phyloP scores from a whole-genome alignment of 225 moss, liverwort and hornwort species.

The Anthoceros angustus region DNA sequence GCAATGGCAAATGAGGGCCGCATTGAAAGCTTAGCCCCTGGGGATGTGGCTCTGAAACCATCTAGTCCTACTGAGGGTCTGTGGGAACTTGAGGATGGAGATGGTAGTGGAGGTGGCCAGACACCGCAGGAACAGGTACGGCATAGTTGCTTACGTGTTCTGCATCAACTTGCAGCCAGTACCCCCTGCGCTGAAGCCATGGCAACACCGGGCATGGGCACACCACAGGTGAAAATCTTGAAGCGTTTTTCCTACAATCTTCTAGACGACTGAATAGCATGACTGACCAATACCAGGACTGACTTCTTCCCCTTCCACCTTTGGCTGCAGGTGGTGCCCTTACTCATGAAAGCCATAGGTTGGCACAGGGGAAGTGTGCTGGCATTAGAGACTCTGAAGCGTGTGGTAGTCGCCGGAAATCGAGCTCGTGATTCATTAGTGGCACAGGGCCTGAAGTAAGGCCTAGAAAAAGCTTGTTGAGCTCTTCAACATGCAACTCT shows the following conservation, averaged over 20 bases:
- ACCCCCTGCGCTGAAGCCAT: conserved; percentile 90
- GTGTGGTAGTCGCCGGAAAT: conserved; percentile 83
- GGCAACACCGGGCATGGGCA: conserved; percentile 89
- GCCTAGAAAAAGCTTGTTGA: not conserved
- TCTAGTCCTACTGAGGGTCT: conserved; percentile 19
- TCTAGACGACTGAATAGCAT: not conserved
- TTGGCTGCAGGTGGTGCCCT: conserved; percentile 54
- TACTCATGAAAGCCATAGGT: conserved; percentile 93
- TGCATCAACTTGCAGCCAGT: conserved; percentile 93
- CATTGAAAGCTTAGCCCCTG: conserved; percentile 40
- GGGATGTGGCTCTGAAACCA: conserved; percentile 25
- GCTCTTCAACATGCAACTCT: not conserved
- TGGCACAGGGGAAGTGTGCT: conserved; percentile 95
- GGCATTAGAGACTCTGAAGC: conserved; percentile 77
- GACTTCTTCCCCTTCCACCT: conserved; percentile 9
- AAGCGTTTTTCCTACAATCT: not conserved
- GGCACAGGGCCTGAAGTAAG: conserved; percentile 88
- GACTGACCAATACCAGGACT: too few relatives aligned
- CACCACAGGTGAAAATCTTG: conserved; percentile 39
- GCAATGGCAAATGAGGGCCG: conserved; percentile 95
- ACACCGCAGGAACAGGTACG: conserved; percentile 75
- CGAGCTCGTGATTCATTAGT: conserved; percentile 90
- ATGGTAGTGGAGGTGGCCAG: conserved; percentile 39
- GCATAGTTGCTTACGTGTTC: conserved; percentile 68
- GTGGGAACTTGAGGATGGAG: conserved; percentile 57